Percentiles rank a stretch among this genome's conserved stretches.
phyloP scores from a whole-genome alignment of 2,329 filamentous ascomycete genomes.

The Erysiphe neolycopersici region DNA sequence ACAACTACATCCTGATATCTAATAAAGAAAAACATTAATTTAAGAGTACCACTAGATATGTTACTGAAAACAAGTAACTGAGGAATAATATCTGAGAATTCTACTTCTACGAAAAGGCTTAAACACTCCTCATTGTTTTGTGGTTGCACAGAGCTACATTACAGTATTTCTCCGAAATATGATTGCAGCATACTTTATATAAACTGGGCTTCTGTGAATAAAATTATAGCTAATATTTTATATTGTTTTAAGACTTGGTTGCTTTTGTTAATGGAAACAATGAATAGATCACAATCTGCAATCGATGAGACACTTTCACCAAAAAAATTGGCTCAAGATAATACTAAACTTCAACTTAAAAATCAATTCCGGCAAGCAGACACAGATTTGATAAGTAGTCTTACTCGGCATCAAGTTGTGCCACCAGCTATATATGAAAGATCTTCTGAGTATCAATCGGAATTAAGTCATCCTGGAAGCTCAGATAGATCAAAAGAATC shows the following conservation, averaged over 20 bases:
- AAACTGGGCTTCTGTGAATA: too few relatives aligned
- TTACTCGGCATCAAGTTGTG: neutral
- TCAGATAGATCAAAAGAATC: neutral
- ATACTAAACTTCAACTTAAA: neutral
- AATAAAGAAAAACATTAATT: too few relatives aligned
- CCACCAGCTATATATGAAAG: neutral
- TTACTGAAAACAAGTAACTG: too few relatives aligned
- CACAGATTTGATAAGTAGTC: neutral
- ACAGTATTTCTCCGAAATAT: too few relatives aligned
- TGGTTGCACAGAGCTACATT: too few relatives aligned
- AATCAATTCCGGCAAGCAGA: neutral
- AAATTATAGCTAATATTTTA: too few relatives aligned
- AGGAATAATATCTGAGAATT: too few relatives aligned
- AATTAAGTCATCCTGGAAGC: neutral
- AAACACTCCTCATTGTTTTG: too few relatives aligned
- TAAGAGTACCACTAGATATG: too few relatives aligned
- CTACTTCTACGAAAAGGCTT: too few relatives aligned
- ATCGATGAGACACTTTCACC: neutral
- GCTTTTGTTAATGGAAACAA: neutral
- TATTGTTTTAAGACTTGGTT: neutral
- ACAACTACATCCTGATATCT: too few relatives aligned
- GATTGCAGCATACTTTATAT: too few relatives aligned
- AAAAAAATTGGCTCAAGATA: neutral
- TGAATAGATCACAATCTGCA: neutral
- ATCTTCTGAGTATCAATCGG: neutral